Evolutionary conservation across 1,284 basidiomycete species (phyloP), one percentile per base, ranked within the genome.

Genomic region (Rhodotorula sp.): DNA sequence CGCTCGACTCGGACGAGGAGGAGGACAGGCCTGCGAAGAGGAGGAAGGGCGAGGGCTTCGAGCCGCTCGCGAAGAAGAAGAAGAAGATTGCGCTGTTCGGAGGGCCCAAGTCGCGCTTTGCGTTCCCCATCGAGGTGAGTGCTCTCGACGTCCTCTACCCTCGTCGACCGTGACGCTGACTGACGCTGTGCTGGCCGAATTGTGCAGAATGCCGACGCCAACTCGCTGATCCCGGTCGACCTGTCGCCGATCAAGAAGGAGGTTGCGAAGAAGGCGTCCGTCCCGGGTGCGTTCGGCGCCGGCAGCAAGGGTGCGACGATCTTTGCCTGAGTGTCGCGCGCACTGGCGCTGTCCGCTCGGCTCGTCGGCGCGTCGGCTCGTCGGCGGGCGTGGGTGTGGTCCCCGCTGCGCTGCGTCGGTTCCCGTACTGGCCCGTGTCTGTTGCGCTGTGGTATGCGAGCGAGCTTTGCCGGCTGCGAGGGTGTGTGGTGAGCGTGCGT

Each of bases 241-340:
- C 54, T 75, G n/a, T 72, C 70, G 48, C 73, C 73, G 5, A 68
- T 73, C 62, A 75, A 75, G 67, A 50, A 30, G 18, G 47, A 61
- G 26, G 51, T 40, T n/a, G 50, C 46, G 9, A 58, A 59, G 54
- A 55, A 46, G 34, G 26, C 47, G 34, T 46, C 50, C n/a, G n/a
- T 48, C 13, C 54, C 65, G 16, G 59, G 62, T n/a, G 37, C 51
- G 51, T 28, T 66, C 6, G 61, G 64, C 20, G 58, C 62, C 37
- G 63, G 59, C 26, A 26, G 58, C 20, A 64, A 34, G 59, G 40
- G 50, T 57, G 37, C 53, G 28, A 10, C 40, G 13, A 67, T 65
- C 31, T 64, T 69, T 26, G 60, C 28, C 8, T 71, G 40, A 52
- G 20, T 10, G 5, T n/a, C n/a, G n/a, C n/a, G n/a, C n/a, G n/a